A percentile compares a stretch with the other conserved stretches of the same genome.
These are phyloP conservation scores for Neurospora sp. DNA, from an alignment of 2,329 filamentous ascomycete genomes.

Conservation along the genomic window DNA sequence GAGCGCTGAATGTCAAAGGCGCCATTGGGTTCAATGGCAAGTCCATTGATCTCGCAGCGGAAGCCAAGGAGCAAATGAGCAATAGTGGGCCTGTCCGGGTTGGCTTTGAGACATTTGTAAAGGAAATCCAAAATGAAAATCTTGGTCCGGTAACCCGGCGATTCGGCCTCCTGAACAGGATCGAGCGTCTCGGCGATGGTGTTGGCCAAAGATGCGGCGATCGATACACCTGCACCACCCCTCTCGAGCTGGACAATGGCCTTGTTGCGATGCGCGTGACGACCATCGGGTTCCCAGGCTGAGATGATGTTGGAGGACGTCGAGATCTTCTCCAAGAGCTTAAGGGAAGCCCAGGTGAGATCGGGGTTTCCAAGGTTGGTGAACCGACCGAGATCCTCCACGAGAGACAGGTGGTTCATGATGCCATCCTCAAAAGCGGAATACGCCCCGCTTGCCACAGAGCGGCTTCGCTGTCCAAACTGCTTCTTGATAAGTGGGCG, in stretches of 20 bases:
- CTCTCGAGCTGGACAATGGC: slow-evolving; percentile 82
- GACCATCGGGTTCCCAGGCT: slow-evolving; percentile 51
- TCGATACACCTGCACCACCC: slow-evolving; percentile 69
- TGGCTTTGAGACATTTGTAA: slow-evolving; percentile 65
- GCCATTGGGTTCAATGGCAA: slow-evolving; percentile 59
- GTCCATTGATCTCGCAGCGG: slow-evolving; percentile 58
- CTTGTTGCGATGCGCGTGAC: slow-evolving; percentile 63
- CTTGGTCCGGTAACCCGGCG: slow-evolving; percentile 72
- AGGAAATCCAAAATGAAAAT: slow-evolving; percentile 79
- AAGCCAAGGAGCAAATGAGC: slow-evolving; percentile 90
- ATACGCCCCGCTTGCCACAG: slow-evolving; percentile 66
- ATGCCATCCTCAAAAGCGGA: slow-evolving; percentile 90
- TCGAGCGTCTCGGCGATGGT: slow-evolving; percentile 64
- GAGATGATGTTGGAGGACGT: slow-evolving; percentile 73
- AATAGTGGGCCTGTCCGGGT: slow-evolving; percentile 70
- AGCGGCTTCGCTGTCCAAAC: slow-evolving; percentile 44
- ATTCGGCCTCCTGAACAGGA: slow-evolving; percentile 57
- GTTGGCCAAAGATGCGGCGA: slow-evolving; percentile 61
- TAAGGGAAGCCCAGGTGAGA: slow-evolving; percentile 70
- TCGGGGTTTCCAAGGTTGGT: slow-evolving; percentile 76
- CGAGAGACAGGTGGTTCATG: slow-evolving; percentile 65
- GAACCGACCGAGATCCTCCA: slow-evolving; percentile 78
- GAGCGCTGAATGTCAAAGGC: slow-evolving; percentile 64
- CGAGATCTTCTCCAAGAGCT: slow-evolving; percentile 76
- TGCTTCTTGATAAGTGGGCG: slow-evolving; percentile 66